Base-by-base conservation (phyloP, 768 basidiomycete genomes). In the Auricularia cornea region DNA sequence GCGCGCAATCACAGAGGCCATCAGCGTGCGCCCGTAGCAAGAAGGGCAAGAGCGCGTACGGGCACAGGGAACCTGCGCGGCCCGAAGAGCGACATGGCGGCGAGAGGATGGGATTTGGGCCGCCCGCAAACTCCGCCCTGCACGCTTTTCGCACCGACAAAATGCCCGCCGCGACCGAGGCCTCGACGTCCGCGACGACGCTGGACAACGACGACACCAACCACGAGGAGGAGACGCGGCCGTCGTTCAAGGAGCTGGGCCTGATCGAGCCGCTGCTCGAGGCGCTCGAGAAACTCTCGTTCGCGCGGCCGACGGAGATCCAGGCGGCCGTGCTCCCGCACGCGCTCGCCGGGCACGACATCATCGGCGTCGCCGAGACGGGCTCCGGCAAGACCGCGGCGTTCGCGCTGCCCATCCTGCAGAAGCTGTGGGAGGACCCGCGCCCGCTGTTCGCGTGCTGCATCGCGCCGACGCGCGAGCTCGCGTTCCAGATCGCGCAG, bases 301-400 rank as follows among this genome's bases (percentile, higher is more conserved):
- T 84, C 82, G 94, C 83, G 66, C 79, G 81, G 51, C 96, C 97
- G 0, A 96, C 96, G 8, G 88, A 90, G 62, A 99, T 99, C 68
- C 97, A 99, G 74, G 77, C 79, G 2, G 85, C 93, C 70, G 82
- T 82, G 38, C 82, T 99, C 59, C 97, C 97, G 0, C 84, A 86
- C 77, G 96, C 95, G 23, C 77, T 99, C 5, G 81, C 90, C 72
- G 95, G 94, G 0, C 85, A 89, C 70, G 97, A 99, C 77, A 92
- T 99, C 68, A 98, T 99, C 64, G 97, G 97, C 23, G 89, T 99
- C n/a, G 97, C 97, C 33, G 88, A 92, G 67, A 99, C 97, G 11
- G 97, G 97, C 32, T 94, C 92, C 14, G 97, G 96, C 68, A 98
- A 99, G 79, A 98, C 97, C 0, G 96, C 94, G 18, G 95, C 97